A percentile compares a stretch with the other conserved stretches of the same genome.
Conservation (phyloP, 345 rosid species). For the Pugionium cornutum region DNA sequence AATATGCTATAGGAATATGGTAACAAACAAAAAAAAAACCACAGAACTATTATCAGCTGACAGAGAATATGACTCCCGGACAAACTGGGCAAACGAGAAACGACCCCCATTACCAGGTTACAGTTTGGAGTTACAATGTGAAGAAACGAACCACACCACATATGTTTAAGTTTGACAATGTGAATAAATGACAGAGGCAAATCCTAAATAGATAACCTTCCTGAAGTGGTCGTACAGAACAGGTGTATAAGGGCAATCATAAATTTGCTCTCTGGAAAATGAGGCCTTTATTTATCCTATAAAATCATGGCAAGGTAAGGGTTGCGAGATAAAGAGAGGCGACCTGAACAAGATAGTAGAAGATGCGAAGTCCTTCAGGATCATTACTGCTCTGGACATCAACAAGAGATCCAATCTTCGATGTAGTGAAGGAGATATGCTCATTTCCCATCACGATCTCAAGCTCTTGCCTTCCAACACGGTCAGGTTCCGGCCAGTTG, state of each 20-base stretch:
- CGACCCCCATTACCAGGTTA: background rate
- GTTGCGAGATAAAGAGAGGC: constrained; percentile 3
- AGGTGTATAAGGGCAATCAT: too few relatives aligned
- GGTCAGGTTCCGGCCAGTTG: constrained; percentile 99
- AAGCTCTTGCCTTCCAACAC: constrained; percentile 93
- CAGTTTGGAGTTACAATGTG: background rate
- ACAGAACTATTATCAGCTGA: constrained; percentile 1
- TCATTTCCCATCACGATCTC: constrained; percentile 98
- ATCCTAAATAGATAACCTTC: background rate
- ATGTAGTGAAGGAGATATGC: constrained; percentile 92
- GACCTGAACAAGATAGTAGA: constrained; percentile 99
- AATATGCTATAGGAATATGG: constrained; percentile 1
- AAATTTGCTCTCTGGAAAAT: background rate
- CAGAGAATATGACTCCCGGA: background rate
- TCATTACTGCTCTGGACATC: constrained; percentile 95
- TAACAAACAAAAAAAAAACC: background rate
- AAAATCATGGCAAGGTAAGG: background rate
- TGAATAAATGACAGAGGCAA: background rate
- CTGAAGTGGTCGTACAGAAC: too few relatives aligned
- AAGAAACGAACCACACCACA: background rate
- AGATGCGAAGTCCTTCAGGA: constrained; percentile 97
- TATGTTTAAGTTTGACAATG: background rate
- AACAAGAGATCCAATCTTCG: constrained; percentile 97
- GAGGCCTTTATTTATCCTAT: background rate
- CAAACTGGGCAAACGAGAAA: background rate